These are phyloP conservation scores for Aegilops sharonensis DNA, from an alignment of 176 grass and related monocot genomes.

Conservation along the genomic window DNA sequence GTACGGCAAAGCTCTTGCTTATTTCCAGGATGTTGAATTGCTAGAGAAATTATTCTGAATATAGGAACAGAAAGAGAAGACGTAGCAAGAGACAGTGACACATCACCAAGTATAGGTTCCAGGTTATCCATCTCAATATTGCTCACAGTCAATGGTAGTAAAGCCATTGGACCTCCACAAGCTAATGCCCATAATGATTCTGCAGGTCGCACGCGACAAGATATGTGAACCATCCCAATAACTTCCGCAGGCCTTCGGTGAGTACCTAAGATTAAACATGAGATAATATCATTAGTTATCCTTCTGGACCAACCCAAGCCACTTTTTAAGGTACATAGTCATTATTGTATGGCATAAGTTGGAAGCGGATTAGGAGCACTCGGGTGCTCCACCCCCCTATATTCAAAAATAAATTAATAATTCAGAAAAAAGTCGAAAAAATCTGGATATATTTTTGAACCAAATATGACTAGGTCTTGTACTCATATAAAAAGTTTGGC, in stretches of 20 bases:
- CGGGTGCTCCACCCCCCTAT: too few species aligned
- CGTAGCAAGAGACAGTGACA: conserved; percentile 67
- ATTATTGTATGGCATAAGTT: neutral
- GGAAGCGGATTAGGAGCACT: too few species aligned
- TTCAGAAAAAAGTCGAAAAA: too few species aligned
- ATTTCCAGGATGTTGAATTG: conserved; percentile 79
- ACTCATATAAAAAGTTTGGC: too few species aligned
- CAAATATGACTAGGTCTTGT: too few species aligned
- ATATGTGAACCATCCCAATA: conserved; percentile 84
- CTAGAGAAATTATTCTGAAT: conserved; percentile 91
- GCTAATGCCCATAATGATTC: conserved; percentile 96
- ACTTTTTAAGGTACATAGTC: neutral
- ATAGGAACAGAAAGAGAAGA: conserved; percentile 84
- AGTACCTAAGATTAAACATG: conserved; percentile 71
- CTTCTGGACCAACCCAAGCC: conserved; percentile 10
- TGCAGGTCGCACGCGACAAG: conserved; percentile 62
- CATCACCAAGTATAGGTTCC: conserved; percentile 81
- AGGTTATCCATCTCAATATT: conserved; percentile 86
- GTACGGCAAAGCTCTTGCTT: conserved; percentile 67
- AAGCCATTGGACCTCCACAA: conserved; percentile 87
- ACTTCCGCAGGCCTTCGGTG: conserved; percentile 85
- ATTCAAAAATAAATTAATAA: too few species aligned
- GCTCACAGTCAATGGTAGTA: conserved; percentile 88
- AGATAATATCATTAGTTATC: conserved; percentile 39
- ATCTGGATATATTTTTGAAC: too few species aligned